Percentiles rank a stretch among this genome's conserved stretches.
Conservation (phyloP, 2,329 filamentous ascomycete genomes). For the Mycocentrospora acerina region DNA sequence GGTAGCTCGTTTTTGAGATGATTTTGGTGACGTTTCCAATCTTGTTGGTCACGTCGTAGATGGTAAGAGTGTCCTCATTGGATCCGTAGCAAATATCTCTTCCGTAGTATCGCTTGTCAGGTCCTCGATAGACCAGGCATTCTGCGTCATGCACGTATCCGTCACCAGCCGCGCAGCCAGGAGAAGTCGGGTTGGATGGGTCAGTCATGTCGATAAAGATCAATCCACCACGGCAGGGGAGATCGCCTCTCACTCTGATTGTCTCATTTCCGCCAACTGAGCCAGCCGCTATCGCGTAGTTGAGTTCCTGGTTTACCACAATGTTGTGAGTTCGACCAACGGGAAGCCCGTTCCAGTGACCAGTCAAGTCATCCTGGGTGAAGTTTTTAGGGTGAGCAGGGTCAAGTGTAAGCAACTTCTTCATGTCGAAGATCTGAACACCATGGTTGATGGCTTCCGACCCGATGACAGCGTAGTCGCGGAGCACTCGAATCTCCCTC, state of each 20-base stretch:
- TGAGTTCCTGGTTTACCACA: constrained; percentile 37
- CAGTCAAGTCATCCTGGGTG: constrained; percentile 29
- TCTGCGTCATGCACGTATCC: constrained; percentile 64
- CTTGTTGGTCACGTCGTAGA: constrained; percentile 56
- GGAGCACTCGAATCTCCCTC: constrained; percentile 54
- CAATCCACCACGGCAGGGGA: constrained; percentile 55
- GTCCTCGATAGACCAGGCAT: constrained; percentile 59
- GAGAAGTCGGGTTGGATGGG: constrained; percentile 46
- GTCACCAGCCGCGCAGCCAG: constrained; percentile 57
- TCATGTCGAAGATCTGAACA: constrained; percentile 64
- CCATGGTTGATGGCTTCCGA: constrained; percentile 49
- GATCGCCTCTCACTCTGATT: too few relatives aligned
- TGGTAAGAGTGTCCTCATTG: constrained; percentile 57
- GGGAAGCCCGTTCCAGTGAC: constrained; percentile 33
- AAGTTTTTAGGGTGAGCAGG: constrained; percentile 36
- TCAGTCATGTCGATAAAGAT: constrained; percentile 62
- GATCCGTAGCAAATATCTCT: constrained; percentile 60
- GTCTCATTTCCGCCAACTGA: constrained; percentile 31
- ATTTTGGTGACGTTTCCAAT: constrained; percentile 55
- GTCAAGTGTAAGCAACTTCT: constrained; percentile 39
- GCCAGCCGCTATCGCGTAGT: constrained; percentile 39
- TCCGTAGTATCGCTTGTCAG: constrained; percentile 52
- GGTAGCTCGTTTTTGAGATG: constrained; percentile 57
- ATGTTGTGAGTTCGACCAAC: constrained; percentile 41
- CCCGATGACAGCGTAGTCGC: constrained; percentile 46